Evolutionary conservation across 139 green algal species (phyloP).

Genomic region (Haematococcus sp.): DNA sequence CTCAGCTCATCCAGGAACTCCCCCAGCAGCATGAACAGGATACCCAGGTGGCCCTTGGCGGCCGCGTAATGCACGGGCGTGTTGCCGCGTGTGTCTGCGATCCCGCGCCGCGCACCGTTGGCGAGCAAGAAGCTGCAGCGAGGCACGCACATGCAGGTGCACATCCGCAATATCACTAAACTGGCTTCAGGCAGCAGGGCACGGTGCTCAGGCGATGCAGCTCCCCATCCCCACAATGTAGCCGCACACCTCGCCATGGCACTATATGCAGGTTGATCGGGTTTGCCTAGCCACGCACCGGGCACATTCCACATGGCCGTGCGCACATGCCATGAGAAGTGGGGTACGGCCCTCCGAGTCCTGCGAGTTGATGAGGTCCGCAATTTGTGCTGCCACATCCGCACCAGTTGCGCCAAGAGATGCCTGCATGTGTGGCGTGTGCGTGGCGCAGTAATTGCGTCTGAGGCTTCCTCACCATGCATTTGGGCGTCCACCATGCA

Average conservation of each 20-base stretch:
- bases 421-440: background rate
- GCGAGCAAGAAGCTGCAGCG: constrained; percentile 25
- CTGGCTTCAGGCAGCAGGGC: constrained; percentile 10
- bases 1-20: constrained; percentile 24
- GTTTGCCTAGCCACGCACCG: background rate
- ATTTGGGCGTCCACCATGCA: background rate
- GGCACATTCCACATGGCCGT: background rate
- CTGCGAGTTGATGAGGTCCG: background rate
- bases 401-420: background rate
- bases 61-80: constrained; percentile 28
- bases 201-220: too few species aligned
- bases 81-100: constrained; percentile 18
- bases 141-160: constrained; percentile 10
- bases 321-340: background rate
- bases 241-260: background rate
- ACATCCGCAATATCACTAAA: constrained; percentile 9
- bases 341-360: background rate
- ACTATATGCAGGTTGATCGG: background rate
- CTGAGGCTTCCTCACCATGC: background rate
- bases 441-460: background rate
- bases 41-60: constrained; percentile 21
- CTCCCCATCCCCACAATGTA: background rate
- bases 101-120: constrained; percentile 14
- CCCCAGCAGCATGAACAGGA: constrained; percentile 33
- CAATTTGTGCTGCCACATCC: background rate